phyloP scores from a whole-genome alignment of 1,284 basidiomycete genomes.

The Cerrena zonata region DNA sequence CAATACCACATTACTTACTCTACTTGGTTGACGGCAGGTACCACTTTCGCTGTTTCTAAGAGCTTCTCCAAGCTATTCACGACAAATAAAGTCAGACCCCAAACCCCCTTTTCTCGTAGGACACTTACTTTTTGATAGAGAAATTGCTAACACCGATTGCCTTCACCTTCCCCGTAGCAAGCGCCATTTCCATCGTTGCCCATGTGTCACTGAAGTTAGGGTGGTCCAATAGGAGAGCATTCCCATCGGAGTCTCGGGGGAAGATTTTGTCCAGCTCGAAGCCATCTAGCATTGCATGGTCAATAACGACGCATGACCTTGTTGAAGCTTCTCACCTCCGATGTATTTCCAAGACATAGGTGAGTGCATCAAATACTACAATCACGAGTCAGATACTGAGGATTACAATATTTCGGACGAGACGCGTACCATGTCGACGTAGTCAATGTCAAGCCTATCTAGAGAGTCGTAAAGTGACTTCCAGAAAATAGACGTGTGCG shows the following conservation, averaged over 20 bases:
- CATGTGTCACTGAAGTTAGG: constrained; percentile 50
- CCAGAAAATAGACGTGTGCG: constrained; percentile 21
- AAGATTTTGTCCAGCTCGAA: constrained; percentile 18
- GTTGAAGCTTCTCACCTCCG: constrained; percentile 13
- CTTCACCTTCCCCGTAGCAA: constrained; percentile 39
- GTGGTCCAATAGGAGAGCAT: constrained; percentile 32
- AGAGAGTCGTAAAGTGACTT: constrained; percentile 27
- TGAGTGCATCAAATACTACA: constrained; percentile 32
- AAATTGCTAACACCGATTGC: constrained; percentile 44
- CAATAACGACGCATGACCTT: neutral
- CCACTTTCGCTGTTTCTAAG: constrained; percentile 36
- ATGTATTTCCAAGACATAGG: constrained; percentile 24
- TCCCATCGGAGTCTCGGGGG: constrained; percentile 18
- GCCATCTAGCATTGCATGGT: neutral
- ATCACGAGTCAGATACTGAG: constrained; percentile 10
- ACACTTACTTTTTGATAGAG: constrained; percentile 36
- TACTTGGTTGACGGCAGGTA: constrained; percentile 63
- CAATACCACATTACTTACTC: constrained; percentile 33
- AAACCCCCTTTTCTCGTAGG: neutral
- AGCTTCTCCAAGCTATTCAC: constrained; percentile 36
- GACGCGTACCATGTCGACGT: constrained; percentile 26
- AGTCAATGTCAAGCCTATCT: constrained; percentile 25
- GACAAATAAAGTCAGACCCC: too few relatives aligned
- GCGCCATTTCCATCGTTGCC: constrained; percentile 40
- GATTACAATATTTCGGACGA: neutral